Evolutionary conservation across 2,329 filamentous ascomycete species (phyloP), one percentile per base, ranked within the genome.

Genomic region (Venturia oleaginea): DNA sequence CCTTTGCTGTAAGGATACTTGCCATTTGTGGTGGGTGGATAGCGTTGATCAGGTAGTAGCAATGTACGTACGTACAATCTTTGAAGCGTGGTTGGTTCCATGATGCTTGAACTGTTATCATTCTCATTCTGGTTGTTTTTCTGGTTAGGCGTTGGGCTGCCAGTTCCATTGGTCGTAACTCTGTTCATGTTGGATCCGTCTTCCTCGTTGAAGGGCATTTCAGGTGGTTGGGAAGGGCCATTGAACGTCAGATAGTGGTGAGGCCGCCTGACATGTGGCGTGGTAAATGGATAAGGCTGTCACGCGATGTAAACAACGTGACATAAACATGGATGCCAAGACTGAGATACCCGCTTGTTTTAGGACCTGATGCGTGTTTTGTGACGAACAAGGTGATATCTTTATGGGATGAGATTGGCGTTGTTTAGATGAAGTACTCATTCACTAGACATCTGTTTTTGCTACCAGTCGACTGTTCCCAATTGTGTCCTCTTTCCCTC

Each of bases 261-360:
- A 54, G 10, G 30, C 5, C 11, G 15, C 17, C 2, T 34, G 15
- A 1, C 27, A 3, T 8, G 51, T 32, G 15, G 51, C 51, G 30
- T 34, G 15, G 27, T 27, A 2, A n/a, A 27, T 6, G 27, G 17
- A 34, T 34, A 5, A 13, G 17, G 51, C 11, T 57, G 30, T 34
- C 46, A 51, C 46, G 46, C 24, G 51, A 57, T 57, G 27, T 34
- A 57, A 57, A 54, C 22, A 54, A 57, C 51, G 51, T 30, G 51
- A n/a, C 13, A 22, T 10, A 19, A 54, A 8, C n/a, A 32, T 34
- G 22, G n/a, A 55, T 19, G 27, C 17, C 24, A 3, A 55, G 15
- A 34, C 1, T 10, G 17, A 4, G 30, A n/a, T 11, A 4, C 6
- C n/a, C 7, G 19, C 15, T 55, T 7, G 19, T 54, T 30, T 2